Evolutionary conservation across 2,329 filamentous ascomycete species (phyloP), one percentile per base, ranked within the genome.

Genomic region (Aspergillus spinulosporus): DNA sequence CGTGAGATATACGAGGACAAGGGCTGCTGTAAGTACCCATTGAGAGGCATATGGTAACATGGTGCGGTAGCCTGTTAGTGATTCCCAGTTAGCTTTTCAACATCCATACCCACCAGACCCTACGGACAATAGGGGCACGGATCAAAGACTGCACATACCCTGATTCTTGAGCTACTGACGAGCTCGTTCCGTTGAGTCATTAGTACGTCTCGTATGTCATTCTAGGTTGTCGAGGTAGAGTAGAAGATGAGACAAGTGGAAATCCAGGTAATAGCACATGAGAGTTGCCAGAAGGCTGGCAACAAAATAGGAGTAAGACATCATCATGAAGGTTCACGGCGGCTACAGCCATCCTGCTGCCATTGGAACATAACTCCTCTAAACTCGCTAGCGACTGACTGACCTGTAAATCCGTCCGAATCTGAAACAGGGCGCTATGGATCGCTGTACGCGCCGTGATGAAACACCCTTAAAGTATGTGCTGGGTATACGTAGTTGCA

Each of bases 21-120:
- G 63, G 43, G 61, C 58, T 61, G 63, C 59, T 52, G 59, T 59
- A 57, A 67, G 59, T 59, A 65, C 57, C 58, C 63, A 64, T 66
- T 61, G 66, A 59, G 60, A 59, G 61, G 55, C 63, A 64, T 55
- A 62, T 59, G 64, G 54, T 63, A 63, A 65, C 72, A 76, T 76
- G 60, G 66, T 75, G 72, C 62, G 62, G 59, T 59, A 64, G 53
- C 63, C 62, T 66, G 68, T 53, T 54, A 49, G 43, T 40, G 36
- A 46, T 47, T 32, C 28, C 54, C 42, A 29, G 56, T 69, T 43
- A 68, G 67, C 8, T 3, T 28, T 15, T 44, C 21, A 42, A 15
- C 21, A 28, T 45, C 14, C 28, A 37, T 31, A 44, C 9, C 14
- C 8, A 15, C 11, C 32, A 28, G 14, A 54, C 12, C 14, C 3